Evolutionary conservation across 495 filamentous ascomycete genomes (phyloP).

Genomic region (Trichoderma gamsii): DNA sequence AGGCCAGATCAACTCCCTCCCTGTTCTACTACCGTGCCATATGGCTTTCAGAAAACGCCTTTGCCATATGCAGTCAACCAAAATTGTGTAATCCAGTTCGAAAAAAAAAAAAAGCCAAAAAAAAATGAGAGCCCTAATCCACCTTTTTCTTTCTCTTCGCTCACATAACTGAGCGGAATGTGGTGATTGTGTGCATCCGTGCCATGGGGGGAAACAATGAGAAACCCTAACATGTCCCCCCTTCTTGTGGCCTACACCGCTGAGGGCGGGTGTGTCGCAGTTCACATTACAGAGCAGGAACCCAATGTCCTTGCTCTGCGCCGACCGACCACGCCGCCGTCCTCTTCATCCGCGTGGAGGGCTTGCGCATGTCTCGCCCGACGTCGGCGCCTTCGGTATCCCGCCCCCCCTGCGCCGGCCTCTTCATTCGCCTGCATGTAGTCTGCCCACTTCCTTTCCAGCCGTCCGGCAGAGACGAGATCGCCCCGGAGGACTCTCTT

Average conservation of each 20-base stretch:
- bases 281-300: constrained; percentile 51
- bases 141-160: not conserved
- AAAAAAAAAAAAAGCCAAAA: not conserved
- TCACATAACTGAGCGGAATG: not conserved
- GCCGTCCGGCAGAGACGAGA: constrained; percentile 56
- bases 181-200: not conserved
- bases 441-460: constrained; percentile 89
- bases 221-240: not conserved
- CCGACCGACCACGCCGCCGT: constrained; percentile 37
- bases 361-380: constrained; percentile 70
- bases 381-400: constrained; percentile 60
- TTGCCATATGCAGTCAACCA: not conserved
- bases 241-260: not conserved
- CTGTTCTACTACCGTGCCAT: not conserved
- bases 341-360: constrained; percentile 72
- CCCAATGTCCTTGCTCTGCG: constrained; percentile 50
- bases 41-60: not conserved
- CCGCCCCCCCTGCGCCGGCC: constrained; percentile 56
- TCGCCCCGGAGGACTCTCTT: constrained; percentile 76
- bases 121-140: not conserved
- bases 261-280: not conserved
- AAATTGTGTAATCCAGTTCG: not conserved
- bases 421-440: constrained; percentile 92
- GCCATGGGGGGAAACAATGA: not conserved
- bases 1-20: not conserved